phyloP scores from a whole-genome alignment of 2,329 filamentous ascomycete species.

The Arthrobotrys conoides region DNA sequence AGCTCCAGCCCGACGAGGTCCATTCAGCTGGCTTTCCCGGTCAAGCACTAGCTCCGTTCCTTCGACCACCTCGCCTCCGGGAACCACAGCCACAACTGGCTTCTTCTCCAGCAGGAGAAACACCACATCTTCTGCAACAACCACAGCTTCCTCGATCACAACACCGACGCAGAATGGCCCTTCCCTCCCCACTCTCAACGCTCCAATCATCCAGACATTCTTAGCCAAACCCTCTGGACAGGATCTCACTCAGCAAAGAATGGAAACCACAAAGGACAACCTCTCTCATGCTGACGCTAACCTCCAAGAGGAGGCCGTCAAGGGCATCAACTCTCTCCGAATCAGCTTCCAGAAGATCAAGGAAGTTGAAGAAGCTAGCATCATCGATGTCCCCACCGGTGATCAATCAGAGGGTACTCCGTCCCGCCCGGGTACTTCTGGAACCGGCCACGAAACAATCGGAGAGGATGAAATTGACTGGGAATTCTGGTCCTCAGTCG shows the following conservation, averaged over 20 bases:
- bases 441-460: conserved; percentile 27
- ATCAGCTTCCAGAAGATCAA: conserved; percentile 64
- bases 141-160: conserved; percentile 75
- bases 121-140: conserved; percentile 66
- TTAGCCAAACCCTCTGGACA: conserved; percentile 56
- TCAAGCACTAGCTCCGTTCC: conserved; percentile 59
- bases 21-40: conserved; percentile 59
- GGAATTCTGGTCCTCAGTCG: conserved; percentile 97
- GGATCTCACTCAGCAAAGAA: conserved; percentile 58
- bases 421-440: conserved; percentile 50
- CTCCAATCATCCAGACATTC: conserved; percentile 52
- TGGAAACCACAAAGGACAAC: conserved; percentile 64
- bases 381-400: conserved; percentile 34
- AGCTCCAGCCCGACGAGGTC: conserved; percentile 46
- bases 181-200: conserved; percentile 52
- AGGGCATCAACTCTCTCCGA: conserved; percentile 64
- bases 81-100: conserved; percentile 60
- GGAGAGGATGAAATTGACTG: conserved; percentile 79
- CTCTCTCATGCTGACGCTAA: conserved; percentile 77
- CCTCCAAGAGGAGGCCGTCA: conserved; percentile 65
- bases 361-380: conserved; percentile 48
- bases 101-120: conserved; percentile 66
- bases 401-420: conserved; percentile 19
- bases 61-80: conserved; percentile 55
- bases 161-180: conserved; percentile 73